These are phyloP conservation scores for Hanseniaspora meyeri DNA, from an alignment of 805 yeast genomes.

Conservation along the genomic window DNA sequence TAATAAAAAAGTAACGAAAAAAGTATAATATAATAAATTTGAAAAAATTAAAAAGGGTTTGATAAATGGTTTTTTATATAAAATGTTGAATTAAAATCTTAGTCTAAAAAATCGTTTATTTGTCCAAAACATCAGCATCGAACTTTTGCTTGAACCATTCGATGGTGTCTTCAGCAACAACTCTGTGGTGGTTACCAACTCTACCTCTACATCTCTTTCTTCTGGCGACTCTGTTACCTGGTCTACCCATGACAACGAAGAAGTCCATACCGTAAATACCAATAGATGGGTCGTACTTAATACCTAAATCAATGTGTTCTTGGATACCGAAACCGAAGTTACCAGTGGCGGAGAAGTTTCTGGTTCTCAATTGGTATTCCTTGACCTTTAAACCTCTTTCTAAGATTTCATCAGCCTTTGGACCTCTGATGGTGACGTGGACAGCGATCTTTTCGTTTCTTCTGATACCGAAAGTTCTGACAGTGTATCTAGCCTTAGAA, in stretches of 20 bases:
- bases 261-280: constrained; percentile 99
- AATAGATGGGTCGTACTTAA: constrained; percentile 98
- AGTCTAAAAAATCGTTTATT: constrained; percentile 32
- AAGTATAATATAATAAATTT: neutral
- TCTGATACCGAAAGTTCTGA: constrained; percentile 99
- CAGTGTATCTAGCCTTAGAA: constrained; percentile 99
- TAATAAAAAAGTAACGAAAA: too few species aligned
- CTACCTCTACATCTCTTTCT: constrained; percentile 86
- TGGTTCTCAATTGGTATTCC: constrained; percentile 91
- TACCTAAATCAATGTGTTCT: constrained; percentile 99
- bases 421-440: constrained; percentile 99
- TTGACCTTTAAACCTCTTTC: constrained; percentile 99
- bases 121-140: constrained; percentile 94
- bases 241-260: constrained; percentile 98
- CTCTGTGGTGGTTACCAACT: constrained; percentile 87
- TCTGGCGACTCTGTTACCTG: constrained; percentile 98
- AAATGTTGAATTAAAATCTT: constrained; percentile 12
- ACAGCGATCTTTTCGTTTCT: constrained; percentile 99
- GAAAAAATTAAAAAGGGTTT: neutral
- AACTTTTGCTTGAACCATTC: constrained; percentile 99
- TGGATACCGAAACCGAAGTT: constrained; percentile 99
- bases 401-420: constrained; percentile 98
- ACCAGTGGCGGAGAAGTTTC: constrained; percentile 97
- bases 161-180: constrained; percentile 86
- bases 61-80: neutral